Evolutionary conservation across 164 flowering plant genomes (phyloP).

Genomic region (Nymphaea thermarum): DNA sequence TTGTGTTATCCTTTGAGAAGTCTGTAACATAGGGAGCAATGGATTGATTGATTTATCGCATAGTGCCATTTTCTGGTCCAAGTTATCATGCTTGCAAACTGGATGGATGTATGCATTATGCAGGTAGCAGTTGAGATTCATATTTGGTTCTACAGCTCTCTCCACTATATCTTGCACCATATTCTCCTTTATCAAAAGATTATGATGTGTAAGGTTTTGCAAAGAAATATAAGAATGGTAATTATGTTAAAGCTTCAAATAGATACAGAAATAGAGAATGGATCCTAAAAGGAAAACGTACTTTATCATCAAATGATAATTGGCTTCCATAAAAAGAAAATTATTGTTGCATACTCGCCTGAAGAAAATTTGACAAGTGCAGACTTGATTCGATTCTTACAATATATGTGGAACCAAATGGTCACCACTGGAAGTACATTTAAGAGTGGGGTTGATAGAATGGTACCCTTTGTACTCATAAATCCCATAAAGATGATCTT

Average conservation of each 20-base stretch:
- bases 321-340: not conserved
- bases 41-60: slow-evolving; percentile 4
- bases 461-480: slow-evolving; percentile 48
- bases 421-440: slow-evolving; percentile 67
- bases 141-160: slow-evolving; percentile 51
- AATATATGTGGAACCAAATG: slow-evolving; percentile 56
- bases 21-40: slow-evolving; percentile 6
- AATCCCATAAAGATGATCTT: slow-evolving; percentile 67
- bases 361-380: slow-evolving; percentile 57
- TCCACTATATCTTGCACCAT: slow-evolving; percentile 81
- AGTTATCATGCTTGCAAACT: slow-evolving; percentile 34
- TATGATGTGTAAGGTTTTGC: too few species aligned
- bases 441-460: slow-evolving; percentile 58
- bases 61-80: not conserved
- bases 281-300: too few species aligned
- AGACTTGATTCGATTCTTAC: slow-evolving; percentile 74
- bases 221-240: too few species aligned
- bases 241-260: too few species aligned
- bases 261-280: too few species aligned
- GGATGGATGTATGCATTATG: slow-evolving; percentile 65
- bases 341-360: slow-evolving; percentile 29
- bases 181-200: slow-evolving; percentile 32
- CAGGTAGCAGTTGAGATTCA: slow-evolving; percentile 56
- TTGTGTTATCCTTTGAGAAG: slow-evolving; percentile 9
- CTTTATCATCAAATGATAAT: too few species aligned